Conservation (phyloP, 164 flowering plant species). For the Tetracentron sinense region DNA sequence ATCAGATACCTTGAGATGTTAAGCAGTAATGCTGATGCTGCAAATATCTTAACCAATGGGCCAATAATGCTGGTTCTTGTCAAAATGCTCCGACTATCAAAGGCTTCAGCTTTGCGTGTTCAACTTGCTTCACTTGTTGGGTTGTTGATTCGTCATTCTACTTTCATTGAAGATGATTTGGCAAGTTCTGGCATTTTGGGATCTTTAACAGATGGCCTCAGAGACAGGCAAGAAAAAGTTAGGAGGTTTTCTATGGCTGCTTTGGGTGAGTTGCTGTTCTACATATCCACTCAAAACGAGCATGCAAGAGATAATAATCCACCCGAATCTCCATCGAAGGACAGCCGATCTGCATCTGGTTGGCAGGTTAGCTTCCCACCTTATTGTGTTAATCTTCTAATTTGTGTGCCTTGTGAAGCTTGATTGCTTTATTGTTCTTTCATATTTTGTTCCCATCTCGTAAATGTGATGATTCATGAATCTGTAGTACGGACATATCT, state of each 20-base stretch:
- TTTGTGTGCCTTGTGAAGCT: background rate
- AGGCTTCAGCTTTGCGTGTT: slow-evolving; percentile 71
- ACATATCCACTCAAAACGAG: slow-evolving; percentile 87
- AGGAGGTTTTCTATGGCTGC: slow-evolving; percentile 99
- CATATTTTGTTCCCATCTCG: background rate
- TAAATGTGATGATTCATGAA: too few species aligned
- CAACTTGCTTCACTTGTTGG: slow-evolving; percentile 86
- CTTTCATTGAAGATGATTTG: slow-evolving; percentile 70
- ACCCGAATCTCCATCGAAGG: slow-evolving; percentile 79
- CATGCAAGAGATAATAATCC: slow-evolving; percentile 45
- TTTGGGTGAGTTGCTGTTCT: slow-evolving; percentile 88
- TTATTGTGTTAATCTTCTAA: background rate
- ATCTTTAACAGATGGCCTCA: slow-evolving; percentile 80
- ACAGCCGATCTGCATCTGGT: slow-evolving; percentile 51
- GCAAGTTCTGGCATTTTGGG: slow-evolving; percentile 87
- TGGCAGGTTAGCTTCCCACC: slow-evolving; percentile 78
- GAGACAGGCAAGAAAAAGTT: slow-evolving; percentile 92
- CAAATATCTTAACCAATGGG: slow-evolving; percentile 88
- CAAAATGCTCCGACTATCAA: slow-evolving; percentile 77
- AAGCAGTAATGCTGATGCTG: slow-evolving; percentile 74
- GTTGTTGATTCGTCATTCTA: slow-evolving; percentile 82
- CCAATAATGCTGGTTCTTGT: slow-evolving; percentile 81
- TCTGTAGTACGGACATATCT: too few species aligned
- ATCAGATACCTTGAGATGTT: slow-evolving; percentile 84
- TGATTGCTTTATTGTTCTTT: background rate